Base-by-base conservation (phyloP, 768 basidiomycete genomes). In the Leccinum boreale region DNA sequence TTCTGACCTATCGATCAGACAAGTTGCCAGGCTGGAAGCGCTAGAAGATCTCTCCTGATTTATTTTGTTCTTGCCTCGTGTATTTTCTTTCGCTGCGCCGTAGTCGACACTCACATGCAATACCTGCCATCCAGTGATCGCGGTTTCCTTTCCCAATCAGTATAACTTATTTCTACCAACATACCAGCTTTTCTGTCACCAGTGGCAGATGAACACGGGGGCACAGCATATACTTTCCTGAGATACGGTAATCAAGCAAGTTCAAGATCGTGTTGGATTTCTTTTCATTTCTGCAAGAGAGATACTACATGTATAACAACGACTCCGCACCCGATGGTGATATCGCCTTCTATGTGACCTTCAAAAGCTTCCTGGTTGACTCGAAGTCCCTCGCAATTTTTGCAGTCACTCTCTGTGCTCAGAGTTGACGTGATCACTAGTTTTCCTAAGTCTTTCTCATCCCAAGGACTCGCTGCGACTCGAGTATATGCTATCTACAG, bases 11-110 rank as follows among this genome's bases (percentile, higher is more conserved):
- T 52, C 14, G 45, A 24, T 17, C 54, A 74, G 83, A 57, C 83
- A 85, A 73, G 78, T 84, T 36, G 58, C 70, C 15, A 73, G 81
- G 52, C 72, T 84, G 28, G 83, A 84, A 67, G 78, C 75, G 5
- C 59, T 82, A 50, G 79, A 80, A 57, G 71, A 73, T 57, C 63
- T 69, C 14, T 70, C 68, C 15, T 69, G 60, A 69, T 46, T 44
- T 44, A 54, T 55, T 39, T 23, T 23, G 11, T 42, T 54, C 31
- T 44, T 14, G 28, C 52, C 42, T 45, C 31, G 24, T 46, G 15
- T 61, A 26, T 5, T 50, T 48, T 54, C 55, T 47, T 28, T 58
- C 28, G 28, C 24, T 50, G 46, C 57, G 53, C 29, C 51, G 56
- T 65, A 60, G 55, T 57, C 36, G 56, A 45, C 48, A 6, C 31